A percentile compares a stretch with the other conserved stretches of the same genome.
Evolutionary conservation across 768 basidiomycete genomes (phyloP).

Genomic region (Phlebiopsis gigantea): DNA sequence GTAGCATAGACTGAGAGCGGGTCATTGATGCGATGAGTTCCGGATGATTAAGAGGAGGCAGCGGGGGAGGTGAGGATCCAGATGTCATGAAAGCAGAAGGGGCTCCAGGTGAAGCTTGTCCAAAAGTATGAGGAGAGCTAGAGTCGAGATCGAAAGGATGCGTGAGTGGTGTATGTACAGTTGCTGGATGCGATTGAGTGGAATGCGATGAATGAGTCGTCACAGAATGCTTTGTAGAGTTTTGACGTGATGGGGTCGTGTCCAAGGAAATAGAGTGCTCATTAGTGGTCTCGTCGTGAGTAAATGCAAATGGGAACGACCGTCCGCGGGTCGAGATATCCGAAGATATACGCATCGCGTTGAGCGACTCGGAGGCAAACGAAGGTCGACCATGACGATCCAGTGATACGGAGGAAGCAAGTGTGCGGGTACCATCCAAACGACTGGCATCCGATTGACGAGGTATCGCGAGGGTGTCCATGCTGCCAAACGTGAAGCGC

Average conservation of each 20-base stretch:
- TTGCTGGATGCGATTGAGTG: constrained; percentile 9
- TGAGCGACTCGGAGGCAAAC: neutral
- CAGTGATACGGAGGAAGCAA: neutral
- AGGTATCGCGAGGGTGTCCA: constrained; percentile 7
- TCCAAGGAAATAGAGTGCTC: constrained; percentile 4
- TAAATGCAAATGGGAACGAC: neutral
- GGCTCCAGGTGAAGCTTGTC: constrained; percentile 29
- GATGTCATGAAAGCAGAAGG: constrained; percentile 19
- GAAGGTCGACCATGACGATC: constrained; percentile 1
- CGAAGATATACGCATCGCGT: neutral
- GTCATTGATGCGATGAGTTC: constrained; percentile 21
- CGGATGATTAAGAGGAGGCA: constrained; percentile 49
- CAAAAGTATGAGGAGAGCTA: constrained; percentile 39
- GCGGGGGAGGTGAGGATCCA: constrained; percentile 40
- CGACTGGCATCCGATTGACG: neutral
- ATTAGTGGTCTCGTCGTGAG: neutral
- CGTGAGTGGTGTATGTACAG: constrained; percentile 12
- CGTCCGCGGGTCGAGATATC: neutral
- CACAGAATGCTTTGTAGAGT: constrained; percentile 8
- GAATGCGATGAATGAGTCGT: constrained; percentile 15
- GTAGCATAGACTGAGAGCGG: constrained; percentile 16
- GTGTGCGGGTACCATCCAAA: neutral
- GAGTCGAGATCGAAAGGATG: neutral
- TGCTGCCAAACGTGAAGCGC: constrained; percentile 4
- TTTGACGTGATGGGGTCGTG: constrained; percentile 13